Evolutionary conservation across 2,329 filamentous ascomycete genomes (phyloP).

Genomic region (Pseudogymnoascus sp.): DNA sequence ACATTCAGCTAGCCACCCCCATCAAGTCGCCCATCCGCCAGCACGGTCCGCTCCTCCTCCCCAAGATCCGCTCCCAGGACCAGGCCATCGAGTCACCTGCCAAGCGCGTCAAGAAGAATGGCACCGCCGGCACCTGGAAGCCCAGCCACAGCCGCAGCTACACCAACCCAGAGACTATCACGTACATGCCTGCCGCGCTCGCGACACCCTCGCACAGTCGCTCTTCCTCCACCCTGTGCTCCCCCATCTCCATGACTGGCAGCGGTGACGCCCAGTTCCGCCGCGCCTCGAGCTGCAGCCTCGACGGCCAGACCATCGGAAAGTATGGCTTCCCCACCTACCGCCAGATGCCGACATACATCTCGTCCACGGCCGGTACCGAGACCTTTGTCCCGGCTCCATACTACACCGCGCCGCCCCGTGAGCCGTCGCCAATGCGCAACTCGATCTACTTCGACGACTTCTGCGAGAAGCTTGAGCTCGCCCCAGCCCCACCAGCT

Average conservation of each 20-base stretch:
- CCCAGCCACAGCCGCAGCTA: conserved; percentile 48
- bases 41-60: conserved; percentile 70
- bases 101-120: conserved; percentile 50
- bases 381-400: conserved; percentile 40
- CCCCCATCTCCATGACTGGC: conserved; percentile 23
- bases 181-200: conserved; percentile 27
- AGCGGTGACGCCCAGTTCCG: conserved; percentile 37
- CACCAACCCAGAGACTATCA: conserved; percentile 50
- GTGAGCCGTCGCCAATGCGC: conserved; percentile 37
- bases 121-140: conserved; percentile 35
- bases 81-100: conserved; percentile 56
- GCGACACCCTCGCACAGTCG: conserved; percentile 21
- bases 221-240: conserved; percentile 26
- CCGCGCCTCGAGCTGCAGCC: conserved; percentile 56
- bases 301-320: conserved; percentile 57
- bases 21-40: conserved; percentile 64
- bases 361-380: conserved; percentile 27
- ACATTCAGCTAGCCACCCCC: conserved; percentile 61
- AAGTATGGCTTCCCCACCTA: conserved; percentile 81
- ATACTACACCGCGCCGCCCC: conserved; percentile 24
- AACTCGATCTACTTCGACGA: conserved; percentile 25
- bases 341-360: conserved; percentile 57
- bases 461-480: conserved; percentile 21
- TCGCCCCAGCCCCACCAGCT: conserved; percentile 26
- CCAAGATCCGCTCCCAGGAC: conserved; percentile 80